phyloP scores from a whole-genome alignment of 345 rosid genomes.

The Eucalyptus marginata region DNA sequence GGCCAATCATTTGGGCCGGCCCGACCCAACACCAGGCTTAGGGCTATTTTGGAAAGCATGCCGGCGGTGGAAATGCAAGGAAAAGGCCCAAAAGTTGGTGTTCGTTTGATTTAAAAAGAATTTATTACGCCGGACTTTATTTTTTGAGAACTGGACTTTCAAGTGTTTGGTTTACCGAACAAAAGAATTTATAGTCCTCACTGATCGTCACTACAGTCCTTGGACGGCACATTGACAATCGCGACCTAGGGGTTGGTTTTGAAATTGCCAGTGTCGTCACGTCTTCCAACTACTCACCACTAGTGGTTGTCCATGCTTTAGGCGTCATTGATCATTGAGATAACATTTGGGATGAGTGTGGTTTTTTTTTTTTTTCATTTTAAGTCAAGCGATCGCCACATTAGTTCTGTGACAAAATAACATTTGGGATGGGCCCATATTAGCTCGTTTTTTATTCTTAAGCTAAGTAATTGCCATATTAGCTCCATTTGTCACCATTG shows the following conservation, averaged over 20 bases:
- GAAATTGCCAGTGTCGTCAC: not conserved
- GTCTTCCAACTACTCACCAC: not conserved
- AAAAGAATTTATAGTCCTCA: not conserved
- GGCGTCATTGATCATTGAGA: not conserved
- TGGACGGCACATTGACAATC: not conserved
- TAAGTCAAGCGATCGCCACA: no score
- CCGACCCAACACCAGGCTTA: not conserved
- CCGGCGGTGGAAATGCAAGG: not conserved
- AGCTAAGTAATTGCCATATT: not conserved
- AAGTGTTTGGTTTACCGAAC: no score
- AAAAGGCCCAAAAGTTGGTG: not conserved
- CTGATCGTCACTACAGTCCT: not conserved
- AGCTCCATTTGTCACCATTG: not conserved
- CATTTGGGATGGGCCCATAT: not conserved
- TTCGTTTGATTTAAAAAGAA: not conserved
- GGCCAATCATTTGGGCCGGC: not conserved
- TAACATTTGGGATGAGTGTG: no score
- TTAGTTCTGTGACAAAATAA: no score
- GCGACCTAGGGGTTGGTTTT: not conserved
- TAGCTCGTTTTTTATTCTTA: not conserved
- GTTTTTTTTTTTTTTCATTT: no score
- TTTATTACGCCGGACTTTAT: not conserved
- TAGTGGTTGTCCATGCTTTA: not conserved
- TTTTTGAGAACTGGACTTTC: not conserved
- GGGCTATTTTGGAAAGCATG: not conserved